Conservation (phyloP, 2,329 filamentous ascomycete species). For the Tolypocladium nubicola region DNA sequence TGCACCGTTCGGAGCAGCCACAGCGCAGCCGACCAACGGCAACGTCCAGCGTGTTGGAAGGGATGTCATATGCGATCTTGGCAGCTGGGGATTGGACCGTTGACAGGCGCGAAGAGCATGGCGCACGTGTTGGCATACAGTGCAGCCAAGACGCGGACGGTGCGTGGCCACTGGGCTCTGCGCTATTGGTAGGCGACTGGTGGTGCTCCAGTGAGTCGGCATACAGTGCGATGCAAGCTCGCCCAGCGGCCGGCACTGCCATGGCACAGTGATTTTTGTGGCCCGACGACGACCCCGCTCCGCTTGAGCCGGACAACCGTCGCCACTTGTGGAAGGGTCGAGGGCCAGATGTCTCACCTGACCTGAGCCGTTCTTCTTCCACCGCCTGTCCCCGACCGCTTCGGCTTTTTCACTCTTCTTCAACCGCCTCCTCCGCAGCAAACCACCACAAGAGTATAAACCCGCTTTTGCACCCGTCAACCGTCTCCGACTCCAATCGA, state of each 20-base stretch:
- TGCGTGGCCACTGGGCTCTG: not conserved
- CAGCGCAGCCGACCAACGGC: not conserved
- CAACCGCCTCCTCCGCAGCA: not conserved
- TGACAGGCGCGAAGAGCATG: not conserved
- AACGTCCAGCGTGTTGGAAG: not conserved
- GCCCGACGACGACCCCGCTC: not conserved
- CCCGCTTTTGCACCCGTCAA: not conserved
- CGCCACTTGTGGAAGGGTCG: not conserved
- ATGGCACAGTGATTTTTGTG: not conserved
- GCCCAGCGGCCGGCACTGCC: not conserved
- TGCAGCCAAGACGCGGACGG: not conserved
- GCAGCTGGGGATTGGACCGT: not conserved
- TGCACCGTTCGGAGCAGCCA: not conserved
- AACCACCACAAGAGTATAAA: not conserved
- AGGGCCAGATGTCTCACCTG: not conserved
- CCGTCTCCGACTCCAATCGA: not conserved
- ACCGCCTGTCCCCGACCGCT: not conserved
- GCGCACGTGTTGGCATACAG: not conserved
- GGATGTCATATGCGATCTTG: not conserved
- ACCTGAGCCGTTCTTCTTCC: not conserved
- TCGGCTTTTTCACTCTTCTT: not conserved
- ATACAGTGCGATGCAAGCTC: not conserved
- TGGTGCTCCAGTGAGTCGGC: no score
- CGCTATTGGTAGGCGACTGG: no score
- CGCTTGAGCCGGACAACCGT: not conserved